Evolutionary conservation across 148 eudicot genomes (phyloP).

Genomic region (Rhododendron kiyosumense): DNA sequence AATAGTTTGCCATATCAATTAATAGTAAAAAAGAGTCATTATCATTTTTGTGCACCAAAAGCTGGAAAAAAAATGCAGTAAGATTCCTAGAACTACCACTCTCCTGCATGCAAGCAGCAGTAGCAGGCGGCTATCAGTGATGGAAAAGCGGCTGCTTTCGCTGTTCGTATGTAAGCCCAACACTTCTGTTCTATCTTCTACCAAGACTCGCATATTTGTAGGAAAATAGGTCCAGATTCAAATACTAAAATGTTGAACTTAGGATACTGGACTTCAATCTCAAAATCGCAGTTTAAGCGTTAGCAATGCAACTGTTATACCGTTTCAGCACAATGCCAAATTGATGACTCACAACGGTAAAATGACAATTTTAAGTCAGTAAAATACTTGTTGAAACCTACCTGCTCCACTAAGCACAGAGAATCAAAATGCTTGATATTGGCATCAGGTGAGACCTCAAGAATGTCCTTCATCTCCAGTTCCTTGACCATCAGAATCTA

Average conservation of each 20-base stretch:
- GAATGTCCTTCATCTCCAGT: slow-evolving; percentile 20
- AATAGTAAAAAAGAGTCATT: not conserved
- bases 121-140: not conserved
- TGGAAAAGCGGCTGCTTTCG: not conserved
- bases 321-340: not conserved
- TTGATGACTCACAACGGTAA: not conserved
- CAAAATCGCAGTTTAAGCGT: not conserved
- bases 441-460: slow-evolving; percentile 13
- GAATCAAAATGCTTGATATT: slow-evolving; percentile 22
- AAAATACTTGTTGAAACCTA: slow-evolving; percentile 6
- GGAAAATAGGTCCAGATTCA: not conserved
- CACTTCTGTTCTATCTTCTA: not conserved
- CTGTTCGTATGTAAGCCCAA: not conserved
- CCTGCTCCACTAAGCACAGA: slow-evolving; percentile 32
- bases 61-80: not conserved
- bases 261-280: not conserved
- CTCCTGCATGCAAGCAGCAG: not conserved
- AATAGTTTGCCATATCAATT: not conserved
- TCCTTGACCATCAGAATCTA: slow-evolving; percentile 33
- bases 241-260: not conserved
- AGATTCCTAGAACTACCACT: not conserved
- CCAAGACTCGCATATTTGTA: not conserved
- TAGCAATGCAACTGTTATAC: not conserved
- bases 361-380: not conserved
- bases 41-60: not conserved